Base-by-base conservation (phyloP, 257 asterid species). In the Jasminum sambac region DNA sequence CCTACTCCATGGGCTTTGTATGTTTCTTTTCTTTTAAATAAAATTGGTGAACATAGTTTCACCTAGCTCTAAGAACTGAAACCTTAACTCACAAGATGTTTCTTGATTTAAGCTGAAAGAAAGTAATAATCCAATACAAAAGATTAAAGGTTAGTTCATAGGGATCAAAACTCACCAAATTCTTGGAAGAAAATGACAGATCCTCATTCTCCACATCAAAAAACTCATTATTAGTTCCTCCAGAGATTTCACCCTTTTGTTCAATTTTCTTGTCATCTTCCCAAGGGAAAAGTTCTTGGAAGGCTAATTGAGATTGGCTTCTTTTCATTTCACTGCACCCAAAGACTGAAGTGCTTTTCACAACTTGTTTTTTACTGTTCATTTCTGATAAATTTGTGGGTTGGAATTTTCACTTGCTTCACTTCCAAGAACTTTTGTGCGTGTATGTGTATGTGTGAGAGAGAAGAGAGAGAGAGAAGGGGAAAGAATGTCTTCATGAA, bases 251-350 rank as follows among this genome's bases (percentile, higher is more conserved):
- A 61, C 43, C 42, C 79, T 79, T 81, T 64, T 79, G 75, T 34
- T 76, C 80, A 67, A 40, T 8, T 58, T 76, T 75, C 25, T 61
- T 67, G 73, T 72, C 80, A 66, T 73, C 75, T 23, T 72, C 81
- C 3, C 67, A 46, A 66, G 77, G 66, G 60, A 83, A 78, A 19
- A 84, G 67, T 69, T 84, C 91, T n/a, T 85, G 77, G 5, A 90
- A 74, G 0, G 81, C 90, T 73, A 88, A 64, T 26, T 84, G 79
- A 5, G 95, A 85, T 13, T 74, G 82, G 81, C 95, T 90, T 46
- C 81, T 83, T 70, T 83, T 88, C 91, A 85, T 84, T 41, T 75
- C 82, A 46, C 74, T 36, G 80, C 66, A 42, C 16, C 65, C 77
- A 64, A 60, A 80, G 36, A 66, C 75, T 63, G 86, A 67, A 39